Base-by-base conservation (phyloP, 257 asterid genomes). In the Plantago major region DNA sequence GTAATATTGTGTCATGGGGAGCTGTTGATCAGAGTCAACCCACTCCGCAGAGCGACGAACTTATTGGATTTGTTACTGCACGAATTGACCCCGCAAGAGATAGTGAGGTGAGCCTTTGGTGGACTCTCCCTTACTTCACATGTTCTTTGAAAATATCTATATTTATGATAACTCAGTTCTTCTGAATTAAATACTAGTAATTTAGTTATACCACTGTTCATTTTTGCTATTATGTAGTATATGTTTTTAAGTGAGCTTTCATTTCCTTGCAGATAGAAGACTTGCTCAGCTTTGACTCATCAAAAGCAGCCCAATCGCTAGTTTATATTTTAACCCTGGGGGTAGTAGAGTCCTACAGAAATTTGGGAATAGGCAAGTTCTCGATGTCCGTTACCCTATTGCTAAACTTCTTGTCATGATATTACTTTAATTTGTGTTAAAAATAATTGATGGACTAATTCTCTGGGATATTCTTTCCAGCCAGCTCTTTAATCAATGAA, bases 1-100 rank as follows among this genome's bases (percentile, higher is more conserved):
- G 69, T 64, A 96, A 73, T 62, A 87, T 89, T 73, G 82, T 89
- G 66, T 89, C 97, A n/a, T 93, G 99, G 99, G 97, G 95, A 72
- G 99, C 97, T 70, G 97, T 93, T 74, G 99, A 93, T 74, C 90
- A 57, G 44, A 87, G 88, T 75, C 84, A 78, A 40, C 81, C 88
- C 16, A 45, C 76, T 68, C 84, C 78, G 54, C 77, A 81, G 73
- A 82, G 77, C 55, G 94, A 89, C 28, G 96, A 93, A 63, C 99
- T 93, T 68, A 71, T 93, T 68, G 99, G 99, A 65, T 93, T 93
- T 78, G 86, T 87, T 66, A 89, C 99, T 55, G 96, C 96, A 37
- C 75, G 90, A 70, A 47, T 83, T 71, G 82, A 85, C 69, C 45
- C 82, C 28, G 96, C 95, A 52, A 87, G 74, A 76, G 97, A 87